These are phyloP conservation scores for Eremochloa ophiuroides DNA, from an alignment of 176 grass and related monocot species.

Conservation along the genomic window DNA sequence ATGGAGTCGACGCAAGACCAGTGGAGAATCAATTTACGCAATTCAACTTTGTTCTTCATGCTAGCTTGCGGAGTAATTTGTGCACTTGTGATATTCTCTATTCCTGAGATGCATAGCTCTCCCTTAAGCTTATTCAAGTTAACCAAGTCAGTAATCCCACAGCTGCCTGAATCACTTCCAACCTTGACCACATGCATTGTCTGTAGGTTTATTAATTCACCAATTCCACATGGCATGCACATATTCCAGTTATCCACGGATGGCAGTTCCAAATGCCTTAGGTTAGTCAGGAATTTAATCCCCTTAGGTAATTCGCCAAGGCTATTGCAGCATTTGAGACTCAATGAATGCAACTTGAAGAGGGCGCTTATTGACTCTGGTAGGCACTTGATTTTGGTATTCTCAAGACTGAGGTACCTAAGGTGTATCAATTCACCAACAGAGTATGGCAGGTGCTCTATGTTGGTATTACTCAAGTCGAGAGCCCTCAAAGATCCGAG, in stretches of 20 bases:
- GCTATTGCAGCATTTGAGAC: conserved; percentile 30
- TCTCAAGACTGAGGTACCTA: conserved; percentile 34
- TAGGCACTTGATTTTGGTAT: conserved; percentile 24
- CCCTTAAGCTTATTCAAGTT: conserved; percentile 49
- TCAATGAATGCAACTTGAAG: conserved; percentile 47
- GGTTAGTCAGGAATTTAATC: conserved; percentile 37
- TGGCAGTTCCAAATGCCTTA: conserved; percentile 40
- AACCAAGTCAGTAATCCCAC: conserved; percentile 40
- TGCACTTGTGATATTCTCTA: conserved; percentile 22
- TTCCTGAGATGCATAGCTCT: conserved; percentile 32
- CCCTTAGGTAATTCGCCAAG: conserved; percentile 36
- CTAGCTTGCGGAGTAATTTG: conserved; percentile 17
- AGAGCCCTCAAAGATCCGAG: conserved; percentile 21
- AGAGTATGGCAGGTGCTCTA: background rate
- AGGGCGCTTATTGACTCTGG: conserved; percentile 25
- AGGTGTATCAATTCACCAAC: conserved; percentile 33
- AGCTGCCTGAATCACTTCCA: conserved; percentile 16
- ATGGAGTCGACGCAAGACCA: conserved; percentile 20
- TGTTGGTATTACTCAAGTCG: conserved; percentile 28
- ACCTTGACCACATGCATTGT: conserved; percentile 35
- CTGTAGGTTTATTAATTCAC: conserved; percentile 41
- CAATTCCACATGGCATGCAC: conserved; percentile 35
- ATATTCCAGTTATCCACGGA: conserved; percentile 5
- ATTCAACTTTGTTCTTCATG: conserved; percentile 21
- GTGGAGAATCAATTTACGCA: conserved; percentile 32